Conservation (phyloP, 2,329 filamentous ascomycete genomes). For the Chaetoscypha palmicola region DNA sequence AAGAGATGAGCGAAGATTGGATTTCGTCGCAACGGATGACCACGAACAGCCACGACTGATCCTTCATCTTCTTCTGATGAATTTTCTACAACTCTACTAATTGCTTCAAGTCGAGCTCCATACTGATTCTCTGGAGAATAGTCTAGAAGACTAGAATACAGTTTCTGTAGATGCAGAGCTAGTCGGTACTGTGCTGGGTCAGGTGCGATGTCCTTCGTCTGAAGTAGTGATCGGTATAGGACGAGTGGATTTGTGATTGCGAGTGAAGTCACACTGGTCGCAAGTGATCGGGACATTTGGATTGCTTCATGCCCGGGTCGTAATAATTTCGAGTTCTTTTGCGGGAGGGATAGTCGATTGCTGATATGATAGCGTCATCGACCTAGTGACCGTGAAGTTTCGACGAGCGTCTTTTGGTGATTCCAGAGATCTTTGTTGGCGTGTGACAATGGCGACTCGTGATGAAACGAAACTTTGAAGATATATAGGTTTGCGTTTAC, state of each 20-base stretch:
- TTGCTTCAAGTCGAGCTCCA: conserved; percentile 53
- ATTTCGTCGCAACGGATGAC: conserved; percentile 51
- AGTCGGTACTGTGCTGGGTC: conserved; percentile 67
- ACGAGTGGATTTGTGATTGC: conserved; percentile 67
- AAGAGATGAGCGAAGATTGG: conserved; percentile 55
- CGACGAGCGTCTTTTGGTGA: too few relatives aligned
- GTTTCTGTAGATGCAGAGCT: conserved; percentile 68
- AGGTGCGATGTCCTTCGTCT: conserved; percentile 49
- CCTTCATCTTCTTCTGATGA: conserved; percentile 27
- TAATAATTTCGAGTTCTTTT: too few relatives aligned
- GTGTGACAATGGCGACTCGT: too few relatives aligned
- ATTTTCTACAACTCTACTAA: conserved; percentile 40
- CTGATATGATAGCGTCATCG: too few relatives aligned
- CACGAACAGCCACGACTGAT: conserved; percentile 39
- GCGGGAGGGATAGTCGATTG: too few relatives aligned
- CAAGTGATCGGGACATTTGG: conserved; percentile 30
- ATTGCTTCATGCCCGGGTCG: conserved; percentile 11
- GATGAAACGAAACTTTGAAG: too few relatives aligned
- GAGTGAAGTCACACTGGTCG: conserved; percentile 37
- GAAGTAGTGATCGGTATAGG: conserved; percentile 66
- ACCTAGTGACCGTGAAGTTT: too few relatives aligned
- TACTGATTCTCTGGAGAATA: conserved; percentile 70
- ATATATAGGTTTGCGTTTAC: too few relatives aligned
- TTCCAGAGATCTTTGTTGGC: too few relatives aligned
- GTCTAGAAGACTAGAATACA: conserved; percentile 70